Conservation (phyloP, 306 rosid genomes). For the Cicer yamashitae region DNA sequence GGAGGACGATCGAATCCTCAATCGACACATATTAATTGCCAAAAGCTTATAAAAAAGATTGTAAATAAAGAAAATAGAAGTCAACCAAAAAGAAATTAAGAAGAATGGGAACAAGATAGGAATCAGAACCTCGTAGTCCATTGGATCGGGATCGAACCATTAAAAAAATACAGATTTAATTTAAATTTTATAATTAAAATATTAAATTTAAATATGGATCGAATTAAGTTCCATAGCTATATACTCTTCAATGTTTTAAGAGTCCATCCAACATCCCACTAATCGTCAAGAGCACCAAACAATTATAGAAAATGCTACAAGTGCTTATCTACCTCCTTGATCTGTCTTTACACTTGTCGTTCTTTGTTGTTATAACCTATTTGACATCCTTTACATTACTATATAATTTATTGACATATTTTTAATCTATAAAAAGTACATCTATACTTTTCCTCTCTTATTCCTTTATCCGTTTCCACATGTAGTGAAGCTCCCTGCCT, state of each 20-base stretch:
- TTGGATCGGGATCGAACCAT: too few species aligned
- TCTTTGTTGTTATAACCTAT: conserved; percentile 34
- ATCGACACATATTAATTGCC: too few species aligned
- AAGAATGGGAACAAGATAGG: too few species aligned
- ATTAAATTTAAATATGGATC: too few species aligned
- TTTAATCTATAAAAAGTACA: not conserved
- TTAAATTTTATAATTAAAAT: too few species aligned
- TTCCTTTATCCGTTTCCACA: conserved; percentile 16
- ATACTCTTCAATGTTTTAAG: not conserved
- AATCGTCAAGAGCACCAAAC: not conserved
- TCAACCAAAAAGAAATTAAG: too few species aligned
- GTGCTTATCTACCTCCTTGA: conserved; percentile 44
- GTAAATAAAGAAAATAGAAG: too few species aligned
- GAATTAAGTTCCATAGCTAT: too few species aligned
- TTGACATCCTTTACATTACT: conserved; percentile 13
- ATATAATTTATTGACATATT: conserved; percentile 5
- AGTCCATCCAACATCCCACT: not conserved
- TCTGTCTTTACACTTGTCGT: conserved; percentile 40
- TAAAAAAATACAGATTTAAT: too few species aligned
- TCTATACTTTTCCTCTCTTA: not conserved
- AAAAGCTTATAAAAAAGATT: too few species aligned
- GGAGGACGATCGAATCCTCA: too few species aligned
- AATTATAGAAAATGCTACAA: not conserved
- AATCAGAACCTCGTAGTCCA: too few species aligned
- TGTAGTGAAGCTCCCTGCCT: conserved; percentile 15